Conservation (phyloP, 148 eudicot species). For the Oxyria digyna region DNA sequence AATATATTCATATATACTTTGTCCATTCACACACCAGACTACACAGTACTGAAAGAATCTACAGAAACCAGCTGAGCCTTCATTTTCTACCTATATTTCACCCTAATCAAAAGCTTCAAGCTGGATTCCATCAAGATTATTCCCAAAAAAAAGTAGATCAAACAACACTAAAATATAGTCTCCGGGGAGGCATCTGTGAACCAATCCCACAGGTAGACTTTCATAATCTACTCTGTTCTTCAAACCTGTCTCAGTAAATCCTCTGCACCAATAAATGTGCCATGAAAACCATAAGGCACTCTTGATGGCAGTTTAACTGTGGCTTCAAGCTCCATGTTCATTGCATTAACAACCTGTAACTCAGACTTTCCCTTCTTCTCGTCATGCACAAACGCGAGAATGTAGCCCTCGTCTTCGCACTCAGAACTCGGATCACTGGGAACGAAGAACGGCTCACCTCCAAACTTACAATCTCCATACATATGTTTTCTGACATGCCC, state of each 20-base stretch:
- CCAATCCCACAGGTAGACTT: background rate
- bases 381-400: conserved; percentile 62
- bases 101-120: background rate
- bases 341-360: conserved; percentile 53
- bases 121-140: background rate
- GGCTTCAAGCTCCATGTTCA: conserved; percentile 38
- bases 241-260: background rate
- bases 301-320: conserved; percentile 47
- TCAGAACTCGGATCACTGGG: conserved; percentile 7
- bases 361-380: conserved; percentile 51
- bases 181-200: conserved; percentile 9
- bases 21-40: too few species aligned
- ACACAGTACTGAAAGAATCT: background rate
- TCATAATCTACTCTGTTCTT: background rate
- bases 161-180: background rate
- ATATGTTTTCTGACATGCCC: conserved; percentile 39
- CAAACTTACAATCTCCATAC: conserved; percentile 28
- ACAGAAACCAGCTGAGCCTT: conserved; percentile 6
- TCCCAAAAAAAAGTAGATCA: background rate
- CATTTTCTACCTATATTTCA: background rate
- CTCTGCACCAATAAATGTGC: conserved; percentile 45
- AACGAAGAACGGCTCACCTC: background rate
- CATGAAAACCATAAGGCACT: conserved; percentile 81
- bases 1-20: background rate
- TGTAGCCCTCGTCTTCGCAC: conserved; percentile 56